phyloP scores from a whole-genome alignment of 2,329 filamentous ascomycete species.

The Berkeleyomyces rouxiae region DNA sequence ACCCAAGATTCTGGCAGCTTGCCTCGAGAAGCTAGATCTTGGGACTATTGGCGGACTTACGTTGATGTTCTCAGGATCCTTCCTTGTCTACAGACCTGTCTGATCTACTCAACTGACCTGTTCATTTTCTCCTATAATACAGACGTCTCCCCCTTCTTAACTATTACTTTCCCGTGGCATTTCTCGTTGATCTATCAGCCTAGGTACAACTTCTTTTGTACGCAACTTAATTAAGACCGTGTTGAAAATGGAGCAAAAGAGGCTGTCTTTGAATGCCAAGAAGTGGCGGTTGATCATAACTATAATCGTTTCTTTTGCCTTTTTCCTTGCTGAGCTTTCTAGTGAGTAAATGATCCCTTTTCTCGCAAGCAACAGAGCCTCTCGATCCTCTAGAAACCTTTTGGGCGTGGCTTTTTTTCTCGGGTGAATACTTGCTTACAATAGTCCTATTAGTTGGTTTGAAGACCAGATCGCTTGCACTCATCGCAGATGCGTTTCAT shows the following conservation, averaged over 20 bases:
- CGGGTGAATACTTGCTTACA: conserved; percentile 2
- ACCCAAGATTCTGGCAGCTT: background rate
- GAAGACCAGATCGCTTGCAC: conserved; percentile 51
- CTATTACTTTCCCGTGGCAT: too few species aligned
- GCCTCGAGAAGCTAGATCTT: background rate
- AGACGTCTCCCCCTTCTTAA: background rate
- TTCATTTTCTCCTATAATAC: background rate
- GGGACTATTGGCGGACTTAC: background rate
- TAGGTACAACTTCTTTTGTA: background rate
- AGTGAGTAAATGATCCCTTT: conserved; percentile 21
- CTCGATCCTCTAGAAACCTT: background rate
- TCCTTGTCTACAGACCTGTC: background rate
- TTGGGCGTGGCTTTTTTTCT: background rate
- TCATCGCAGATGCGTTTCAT: conserved; percentile 65
- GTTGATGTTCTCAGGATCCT: background rate
- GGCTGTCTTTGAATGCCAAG: conserved; percentile 18
- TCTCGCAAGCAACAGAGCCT: background rate
- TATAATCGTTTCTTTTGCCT: conserved; percentile 32
- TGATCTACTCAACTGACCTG: background rate
- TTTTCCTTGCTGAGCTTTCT: conserved; percentile 35
- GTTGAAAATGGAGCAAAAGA: conserved; percentile 21
- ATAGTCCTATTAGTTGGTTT: conserved; percentile 37
- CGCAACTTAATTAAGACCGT: background rate
- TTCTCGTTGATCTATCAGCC: background rate
- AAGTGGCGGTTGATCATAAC: conserved; percentile 32